Conservation (phyloP, 1,139 yeast species). For the Yamadazyma friedrichii region DNA sequence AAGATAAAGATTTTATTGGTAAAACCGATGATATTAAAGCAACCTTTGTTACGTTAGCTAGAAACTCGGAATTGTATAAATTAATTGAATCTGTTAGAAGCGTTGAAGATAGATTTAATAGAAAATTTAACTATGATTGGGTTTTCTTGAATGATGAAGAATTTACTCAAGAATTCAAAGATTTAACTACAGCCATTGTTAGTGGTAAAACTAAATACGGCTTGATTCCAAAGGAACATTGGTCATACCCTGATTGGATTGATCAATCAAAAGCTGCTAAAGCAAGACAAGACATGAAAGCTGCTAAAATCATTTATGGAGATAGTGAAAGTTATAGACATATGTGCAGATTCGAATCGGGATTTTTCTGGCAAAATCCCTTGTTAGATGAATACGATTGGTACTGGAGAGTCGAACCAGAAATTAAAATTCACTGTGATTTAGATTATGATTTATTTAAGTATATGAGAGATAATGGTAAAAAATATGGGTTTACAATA, state of each 20-base stretch:
- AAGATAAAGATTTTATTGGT: slow-evolving; percentile 14
- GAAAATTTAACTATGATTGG: slow-evolving; percentile 72
- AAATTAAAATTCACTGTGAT: slow-evolving; percentile 60
- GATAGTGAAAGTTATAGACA: slow-evolving; percentile 66
- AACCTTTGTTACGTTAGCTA: slow-evolving; percentile 57
- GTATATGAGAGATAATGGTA: slow-evolving; percentile 57
- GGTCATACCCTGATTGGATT: slow-evolving; percentile 74
- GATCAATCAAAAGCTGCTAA: slow-evolving; percentile 56
- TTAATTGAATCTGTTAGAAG: slow-evolving; percentile 66
- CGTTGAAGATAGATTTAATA: slow-evolving; percentile 72
- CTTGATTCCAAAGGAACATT: slow-evolving; percentile 58
- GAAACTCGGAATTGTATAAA: slow-evolving; percentile 63
- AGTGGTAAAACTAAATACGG: slow-evolving; percentile 67
- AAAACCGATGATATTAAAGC: slow-evolving; percentile 48
- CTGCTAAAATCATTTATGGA: slow-evolving; percentile 57
- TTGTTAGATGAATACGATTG: slow-evolving; percentile 56
- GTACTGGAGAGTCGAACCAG: slow-evolving; percentile 78
- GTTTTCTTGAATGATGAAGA: slow-evolving; percentile 69
- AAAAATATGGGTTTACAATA: slow-evolving; percentile 65
- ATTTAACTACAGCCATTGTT: slow-evolving; percentile 44
- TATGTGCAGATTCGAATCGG: slow-evolving; percentile 75
- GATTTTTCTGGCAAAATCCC: slow-evolving; percentile 60
- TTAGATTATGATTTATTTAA: slow-evolving; percentile 63
- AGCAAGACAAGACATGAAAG: slow-evolving; percentile 47
- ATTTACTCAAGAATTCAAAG: slow-evolving; percentile 57